Evolutionary conservation across 1,284 basidiomycete genomes (phyloP).

Genomic region (Coniferiporia sulphurascens): DNA sequence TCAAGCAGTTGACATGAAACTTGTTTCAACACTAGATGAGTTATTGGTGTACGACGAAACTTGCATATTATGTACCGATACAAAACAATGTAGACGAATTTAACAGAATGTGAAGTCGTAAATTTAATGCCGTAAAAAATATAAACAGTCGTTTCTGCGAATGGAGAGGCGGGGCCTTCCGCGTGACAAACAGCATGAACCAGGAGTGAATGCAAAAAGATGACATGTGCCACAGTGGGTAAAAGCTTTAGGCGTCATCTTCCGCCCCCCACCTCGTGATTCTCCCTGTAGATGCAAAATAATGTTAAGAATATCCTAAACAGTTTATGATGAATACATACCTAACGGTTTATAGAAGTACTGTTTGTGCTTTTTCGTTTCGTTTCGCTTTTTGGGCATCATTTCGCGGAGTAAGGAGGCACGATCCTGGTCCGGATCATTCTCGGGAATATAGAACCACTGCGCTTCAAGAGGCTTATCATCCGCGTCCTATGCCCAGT

Average conservation of each 20-base stretch:
- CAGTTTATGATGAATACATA: not conserved
- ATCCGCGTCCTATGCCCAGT: constrained; percentile 38
- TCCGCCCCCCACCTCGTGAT: constrained; percentile 61
- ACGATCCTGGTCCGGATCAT: constrained; percentile 63
- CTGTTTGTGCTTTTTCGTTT: constrained; percentile 76
- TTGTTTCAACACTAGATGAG: not conserved
- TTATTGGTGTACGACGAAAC: not conserved
- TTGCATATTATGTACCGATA: not conserved
- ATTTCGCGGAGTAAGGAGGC: constrained; percentile 59
- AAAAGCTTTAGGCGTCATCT: constrained; percentile 33
- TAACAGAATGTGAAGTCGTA: not conserved
- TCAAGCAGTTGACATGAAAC: too few relatives aligned
- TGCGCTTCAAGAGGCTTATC: constrained; percentile 54
- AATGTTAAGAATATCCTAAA: not conserved
- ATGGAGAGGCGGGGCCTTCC: not conserved
- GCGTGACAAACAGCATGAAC: not conserved
- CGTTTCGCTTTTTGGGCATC: constrained; percentile 70
- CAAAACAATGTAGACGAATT: not conserved
- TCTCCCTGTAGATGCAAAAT: constrained; percentile 33
- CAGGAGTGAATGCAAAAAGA: not conserved
- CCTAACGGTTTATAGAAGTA: constrained; percentile 68
- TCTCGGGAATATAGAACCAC: constrained; percentile 74
- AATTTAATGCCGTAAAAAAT: too few relatives aligned
- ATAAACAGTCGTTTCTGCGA: too few relatives aligned
- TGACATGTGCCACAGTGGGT: not conserved